phyloP scores from a whole-genome alignment of 306 rosid species.

The Begonia fuchsioides region DNA sequence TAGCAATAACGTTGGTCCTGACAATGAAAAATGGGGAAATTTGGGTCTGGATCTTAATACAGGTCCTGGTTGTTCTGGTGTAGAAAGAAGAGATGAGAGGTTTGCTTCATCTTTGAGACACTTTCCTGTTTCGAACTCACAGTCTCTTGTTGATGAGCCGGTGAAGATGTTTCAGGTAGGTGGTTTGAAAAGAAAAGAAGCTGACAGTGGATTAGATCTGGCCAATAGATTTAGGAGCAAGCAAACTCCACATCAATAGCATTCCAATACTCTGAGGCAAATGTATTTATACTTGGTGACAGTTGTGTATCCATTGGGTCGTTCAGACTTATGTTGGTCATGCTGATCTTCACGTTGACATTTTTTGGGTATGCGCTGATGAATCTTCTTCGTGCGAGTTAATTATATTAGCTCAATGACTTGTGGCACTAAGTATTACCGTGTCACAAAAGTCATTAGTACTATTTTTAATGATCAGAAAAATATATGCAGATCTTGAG shows the following conservation, averaged over 20 bases:
- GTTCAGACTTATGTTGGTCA: no score
- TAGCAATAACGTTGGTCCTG: constrained; percentile 52
- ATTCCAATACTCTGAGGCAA: constrained; percentile 8
- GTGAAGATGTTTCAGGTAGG: constrained; percentile 61
- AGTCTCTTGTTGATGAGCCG: constrained; percentile 55
- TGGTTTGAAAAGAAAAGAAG: constrained; percentile 80
- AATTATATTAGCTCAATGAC: no score
- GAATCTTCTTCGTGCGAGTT: no score
- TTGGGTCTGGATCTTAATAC: constrained; percentile 85
- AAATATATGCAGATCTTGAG: no score
- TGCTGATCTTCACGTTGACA: no score
- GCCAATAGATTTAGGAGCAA: constrained; percentile 58
- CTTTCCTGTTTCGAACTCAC: constrained; percentile 48
- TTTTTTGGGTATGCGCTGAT: no score
- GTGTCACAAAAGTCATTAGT: no score
- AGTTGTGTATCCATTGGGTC: neutral
- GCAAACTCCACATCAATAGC: constrained; percentile 67
- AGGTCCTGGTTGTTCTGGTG: constrained; percentile 59
- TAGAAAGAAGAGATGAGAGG: constrained; percentile 64
- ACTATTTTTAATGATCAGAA: no score
- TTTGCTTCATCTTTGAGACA: constrained; percentile 52
- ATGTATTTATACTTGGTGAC: constrained; percentile 20
- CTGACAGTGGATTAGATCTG: constrained; percentile 81
- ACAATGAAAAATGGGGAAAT: constrained; percentile 80
- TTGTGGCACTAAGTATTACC: no score